Evolutionary conservation across 176 grass and related monocot genomes (phyloP).

Genomic region (Urochloa ruziziensis): DNA sequence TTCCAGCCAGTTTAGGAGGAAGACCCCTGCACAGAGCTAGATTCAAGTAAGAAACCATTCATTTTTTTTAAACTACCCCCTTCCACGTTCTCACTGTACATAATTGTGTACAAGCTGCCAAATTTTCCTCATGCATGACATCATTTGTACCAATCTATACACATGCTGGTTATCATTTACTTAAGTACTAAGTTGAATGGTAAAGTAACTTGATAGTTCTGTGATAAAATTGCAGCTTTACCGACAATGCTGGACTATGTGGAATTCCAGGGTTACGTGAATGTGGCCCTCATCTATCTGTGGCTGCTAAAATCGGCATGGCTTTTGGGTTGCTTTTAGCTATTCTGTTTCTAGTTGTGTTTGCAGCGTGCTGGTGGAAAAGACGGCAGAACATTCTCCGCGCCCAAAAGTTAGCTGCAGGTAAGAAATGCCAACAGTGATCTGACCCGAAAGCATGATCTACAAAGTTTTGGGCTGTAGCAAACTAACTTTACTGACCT

Average conservation of each 20-base stretch:
- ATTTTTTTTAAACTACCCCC: neutral
- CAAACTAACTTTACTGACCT: neutral
- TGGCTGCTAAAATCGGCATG: constrained; percentile 80
- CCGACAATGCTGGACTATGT: constrained; percentile 77
- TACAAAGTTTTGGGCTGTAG: neutral
- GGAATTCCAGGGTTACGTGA: constrained; percentile 87
- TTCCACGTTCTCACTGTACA: neutral
- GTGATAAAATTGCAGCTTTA: constrained; percentile 58
- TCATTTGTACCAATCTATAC: neutral
- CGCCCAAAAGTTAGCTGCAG: constrained; percentile 67
- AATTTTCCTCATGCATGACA: neutral
- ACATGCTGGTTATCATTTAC: neutral
- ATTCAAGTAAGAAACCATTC: constrained; percentile 68
- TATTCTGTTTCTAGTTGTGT: constrained; percentile 66
- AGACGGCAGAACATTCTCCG: constrained; percentile 88
- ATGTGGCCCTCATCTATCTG: constrained; percentile 88
- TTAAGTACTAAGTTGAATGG: neutral
- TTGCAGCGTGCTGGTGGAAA: constrained; percentile 91
- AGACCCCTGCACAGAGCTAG: constrained; percentile 94
- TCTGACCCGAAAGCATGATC: constrained; percentile 4
- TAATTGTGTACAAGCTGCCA: neutral
- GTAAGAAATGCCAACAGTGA: constrained; percentile 39
- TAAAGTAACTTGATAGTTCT: constrained; percentile 14
- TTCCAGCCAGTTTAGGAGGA: constrained; percentile 85
- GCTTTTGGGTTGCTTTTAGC: constrained; percentile 65